phyloP scores from a whole-genome alignment of 805 yeast genomes.

The Komagataella populi region DNA sequence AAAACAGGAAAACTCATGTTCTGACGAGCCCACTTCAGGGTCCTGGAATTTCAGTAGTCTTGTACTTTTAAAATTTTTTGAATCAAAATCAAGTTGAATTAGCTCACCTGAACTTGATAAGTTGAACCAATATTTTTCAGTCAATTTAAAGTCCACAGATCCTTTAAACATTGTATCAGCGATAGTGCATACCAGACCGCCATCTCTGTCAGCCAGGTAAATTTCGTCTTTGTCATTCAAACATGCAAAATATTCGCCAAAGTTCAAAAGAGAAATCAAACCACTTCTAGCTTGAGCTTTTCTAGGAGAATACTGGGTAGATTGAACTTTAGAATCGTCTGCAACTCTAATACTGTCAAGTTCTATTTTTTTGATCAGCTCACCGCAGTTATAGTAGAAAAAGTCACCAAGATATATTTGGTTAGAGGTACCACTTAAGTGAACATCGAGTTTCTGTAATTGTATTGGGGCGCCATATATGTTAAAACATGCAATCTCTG shows the following conservation, averaged over 20 bases:
- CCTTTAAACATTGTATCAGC: neutral
- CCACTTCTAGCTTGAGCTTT: neutral
- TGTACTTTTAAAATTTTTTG: neutral
- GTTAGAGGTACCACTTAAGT: slow-evolving; percentile 9
- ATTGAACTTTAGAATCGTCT: neutral
- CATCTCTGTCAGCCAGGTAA: neutral
- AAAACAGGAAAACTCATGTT: slow-evolving; percentile 25
- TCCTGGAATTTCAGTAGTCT: neutral
- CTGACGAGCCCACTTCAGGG: slow-evolving; percentile 18
- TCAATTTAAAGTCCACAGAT: neutral
- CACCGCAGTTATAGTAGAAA: slow-evolving; percentile 9
- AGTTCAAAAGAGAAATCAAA: neutral
- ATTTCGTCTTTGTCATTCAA: neutral
- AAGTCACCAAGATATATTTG: slow-evolving; percentile 11
- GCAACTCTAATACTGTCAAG: neutral
- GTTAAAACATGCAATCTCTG: slow-evolving; percentile 19
- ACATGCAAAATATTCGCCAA: neutral
- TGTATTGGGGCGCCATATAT: slow-evolving; percentile 11
- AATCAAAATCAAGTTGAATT: neutral
- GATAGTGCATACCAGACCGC: neutral
- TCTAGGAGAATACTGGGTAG: neutral
- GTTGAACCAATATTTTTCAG: neutral
- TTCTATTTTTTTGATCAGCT: slow-evolving; percentile 2
- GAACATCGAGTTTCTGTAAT: slow-evolving; percentile 7
- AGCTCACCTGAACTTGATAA: neutral